These are phyloP conservation scores for Epichloe gansuensis DNA, from an alignment of 2,329 filamentous ascomycete genomes.

Conservation along the genomic window DNA sequence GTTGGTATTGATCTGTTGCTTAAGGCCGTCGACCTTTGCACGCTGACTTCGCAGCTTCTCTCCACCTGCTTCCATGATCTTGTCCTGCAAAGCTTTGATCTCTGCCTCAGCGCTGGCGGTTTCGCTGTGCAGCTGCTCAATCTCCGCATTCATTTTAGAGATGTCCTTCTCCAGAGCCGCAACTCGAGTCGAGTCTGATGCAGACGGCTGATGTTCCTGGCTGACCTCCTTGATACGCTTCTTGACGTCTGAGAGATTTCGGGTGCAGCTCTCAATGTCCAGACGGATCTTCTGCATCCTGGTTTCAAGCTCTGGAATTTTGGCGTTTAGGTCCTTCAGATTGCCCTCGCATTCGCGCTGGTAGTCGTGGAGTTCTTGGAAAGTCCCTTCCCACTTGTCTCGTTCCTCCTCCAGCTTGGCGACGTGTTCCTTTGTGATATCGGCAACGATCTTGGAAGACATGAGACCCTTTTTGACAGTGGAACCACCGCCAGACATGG, in stretches of 20 bases:
- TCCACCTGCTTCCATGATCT: constrained; percentile 96
- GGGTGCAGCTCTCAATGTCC: constrained; percentile 75
- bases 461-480: constrained; percentile 85
- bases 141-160: constrained; percentile 58
- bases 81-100: constrained; percentile 85
- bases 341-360: constrained; percentile 66
- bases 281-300: constrained; percentile 82
- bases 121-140: constrained; percentile 67
- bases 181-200: constrained; percentile 65
- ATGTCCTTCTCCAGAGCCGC: constrained; percentile 67
- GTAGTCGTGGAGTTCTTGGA: constrained; percentile 72
- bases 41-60: constrained; percentile 85
- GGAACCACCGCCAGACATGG: constrained; percentile 93
- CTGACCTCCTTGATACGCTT: constrained; percentile 75
- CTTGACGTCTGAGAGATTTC: constrained; percentile 72
- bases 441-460: constrained; percentile 88
- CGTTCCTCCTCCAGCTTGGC: constrained; percentile 75
- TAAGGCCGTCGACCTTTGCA: constrained; percentile 77
- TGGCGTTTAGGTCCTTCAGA: constrained; percentile 58
- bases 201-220: constrained; percentile 68
- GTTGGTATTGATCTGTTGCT: constrained; percentile 70
- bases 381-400: constrained; percentile 70
- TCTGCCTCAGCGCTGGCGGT: constrained; percentile 85
- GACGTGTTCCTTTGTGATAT: constrained; percentile 80
- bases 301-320: constrained; percentile 76